Conservation (phyloP, 768 basidiomycete species). For the Mycena vulgaris region DNA sequence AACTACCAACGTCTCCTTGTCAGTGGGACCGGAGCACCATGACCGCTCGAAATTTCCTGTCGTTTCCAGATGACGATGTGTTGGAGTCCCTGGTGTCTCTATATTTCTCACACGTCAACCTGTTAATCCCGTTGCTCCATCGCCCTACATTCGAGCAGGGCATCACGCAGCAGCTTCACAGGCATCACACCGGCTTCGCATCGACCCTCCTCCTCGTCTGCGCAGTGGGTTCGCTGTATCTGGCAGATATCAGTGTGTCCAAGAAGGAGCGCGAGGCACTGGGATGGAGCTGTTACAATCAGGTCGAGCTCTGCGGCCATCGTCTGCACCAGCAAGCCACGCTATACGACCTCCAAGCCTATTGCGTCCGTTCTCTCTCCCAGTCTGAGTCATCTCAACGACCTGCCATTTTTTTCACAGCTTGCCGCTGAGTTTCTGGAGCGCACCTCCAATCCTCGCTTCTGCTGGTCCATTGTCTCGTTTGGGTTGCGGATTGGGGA, state of each 20-base stretch:
- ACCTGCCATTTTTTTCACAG: neutral
- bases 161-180: conserved; percentile 40
- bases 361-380: conserved; percentile 23
- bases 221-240: conserved; percentile 57
- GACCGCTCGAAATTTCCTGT: too few relatives aligned
- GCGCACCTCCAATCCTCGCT: neutral
- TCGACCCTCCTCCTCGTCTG: conserved; percentile 65
- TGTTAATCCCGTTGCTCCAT: neutral
- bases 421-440: neutral
- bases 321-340: neutral
- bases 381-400: neutral
- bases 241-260: neutral
- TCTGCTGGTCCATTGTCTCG: neutral
- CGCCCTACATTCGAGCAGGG: neutral
- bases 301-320: conserved; percentile 7
- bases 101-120: neutral
- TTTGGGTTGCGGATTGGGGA: neutral
- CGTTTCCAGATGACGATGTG: neutral
- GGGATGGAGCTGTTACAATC: conserved; percentile 10
- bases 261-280: neutral
- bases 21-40: too few relatives aligned
- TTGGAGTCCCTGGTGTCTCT: neutral
- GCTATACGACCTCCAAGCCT: conserved; percentile 11
- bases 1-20: too few relatives aligned
- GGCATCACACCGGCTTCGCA: conserved; percentile 56